phyloP scores from a whole-genome alignment of 1,139 yeast genomes.

The Sugiyamaella grinbergsii region DNA sequence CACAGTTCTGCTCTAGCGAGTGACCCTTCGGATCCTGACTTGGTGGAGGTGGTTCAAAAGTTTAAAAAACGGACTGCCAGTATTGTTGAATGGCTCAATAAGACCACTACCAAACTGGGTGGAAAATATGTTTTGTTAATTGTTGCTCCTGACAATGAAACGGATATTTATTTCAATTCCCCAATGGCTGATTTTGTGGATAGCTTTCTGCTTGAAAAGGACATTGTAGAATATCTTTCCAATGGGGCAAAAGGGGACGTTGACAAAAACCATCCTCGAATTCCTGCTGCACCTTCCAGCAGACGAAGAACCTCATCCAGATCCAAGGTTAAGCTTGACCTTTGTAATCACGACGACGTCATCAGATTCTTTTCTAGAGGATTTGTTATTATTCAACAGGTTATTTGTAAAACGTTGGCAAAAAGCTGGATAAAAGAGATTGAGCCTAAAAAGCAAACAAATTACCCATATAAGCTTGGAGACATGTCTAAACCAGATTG shows the following conservation, averaged over 20 bases:
- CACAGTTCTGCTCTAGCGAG: constrained; percentile 6
- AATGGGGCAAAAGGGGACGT: constrained; percentile 8
- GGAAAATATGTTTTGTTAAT: constrained; percentile 22
- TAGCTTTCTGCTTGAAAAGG: constrained; percentile 21
- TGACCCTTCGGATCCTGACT: background rate
- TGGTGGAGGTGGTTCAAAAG: background rate
- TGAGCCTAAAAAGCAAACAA: constrained; percentile 69
- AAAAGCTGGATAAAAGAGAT: constrained; percentile 67
- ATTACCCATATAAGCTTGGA: constrained; percentile 61
- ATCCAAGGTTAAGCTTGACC: constrained; percentile 8
- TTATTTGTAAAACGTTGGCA: constrained; percentile 61
- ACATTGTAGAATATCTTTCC: constrained; percentile 16
- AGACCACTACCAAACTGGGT: constrained; percentile 16
- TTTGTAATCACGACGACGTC: constrained; percentile 15
- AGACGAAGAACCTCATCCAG: constrained; percentile 1
- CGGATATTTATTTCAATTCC: constrained; percentile 22
- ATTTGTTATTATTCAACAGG: constrained; percentile 50
- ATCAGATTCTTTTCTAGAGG: constrained; percentile 13
- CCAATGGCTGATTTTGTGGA: constrained; percentile 26
- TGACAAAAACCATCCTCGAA: background rate
- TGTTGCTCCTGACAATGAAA: constrained; percentile 21
- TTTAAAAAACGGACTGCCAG: constrained; percentile 12
- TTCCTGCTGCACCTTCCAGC: background rate
- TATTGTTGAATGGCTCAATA: constrained; percentile 23
- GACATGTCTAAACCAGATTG: constrained; percentile 57